Conservation (phyloP, 1,284 basidiomycete genomes). For the Quambalaria eucalypti region DNA sequence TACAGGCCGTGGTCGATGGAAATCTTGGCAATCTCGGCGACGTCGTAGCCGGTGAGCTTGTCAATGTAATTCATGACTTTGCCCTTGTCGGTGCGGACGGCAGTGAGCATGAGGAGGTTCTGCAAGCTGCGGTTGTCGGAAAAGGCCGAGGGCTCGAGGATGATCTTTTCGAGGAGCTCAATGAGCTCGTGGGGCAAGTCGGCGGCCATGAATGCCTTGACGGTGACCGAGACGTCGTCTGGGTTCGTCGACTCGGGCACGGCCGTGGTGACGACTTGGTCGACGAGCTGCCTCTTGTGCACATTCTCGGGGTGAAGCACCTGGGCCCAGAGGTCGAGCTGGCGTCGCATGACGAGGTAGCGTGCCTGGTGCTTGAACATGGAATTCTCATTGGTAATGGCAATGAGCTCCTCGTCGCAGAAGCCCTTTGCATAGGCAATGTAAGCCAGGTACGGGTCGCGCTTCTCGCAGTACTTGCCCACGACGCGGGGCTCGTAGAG, state of each 20-base stretch:
- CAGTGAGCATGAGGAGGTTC: constrained; percentile 87
- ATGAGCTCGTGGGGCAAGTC: constrained; percentile 96
- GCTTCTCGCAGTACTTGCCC: constrained; percentile 98
- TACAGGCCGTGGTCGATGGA: constrained; percentile 91
- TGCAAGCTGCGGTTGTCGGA: constrained; percentile 65
- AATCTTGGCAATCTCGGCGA: constrained; percentile 89
- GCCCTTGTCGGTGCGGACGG: constrained; percentile 94
- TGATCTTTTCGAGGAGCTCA: constrained; percentile 96
- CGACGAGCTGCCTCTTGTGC: constrained; percentile 84
- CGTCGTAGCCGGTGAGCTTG: constrained; percentile 90
- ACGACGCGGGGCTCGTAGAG: constrained; percentile 91
- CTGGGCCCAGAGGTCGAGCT: constrained; percentile 91
- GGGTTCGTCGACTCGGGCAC: constrained; percentile 95
- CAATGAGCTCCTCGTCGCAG: constrained; percentile 94
- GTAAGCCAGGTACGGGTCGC: constrained; percentile 96
- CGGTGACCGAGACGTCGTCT: constrained; percentile 94
- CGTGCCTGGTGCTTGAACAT: constrained; percentile 99
- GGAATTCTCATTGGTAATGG: constrained; percentile 96
- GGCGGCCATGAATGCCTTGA: constrained; percentile 96
- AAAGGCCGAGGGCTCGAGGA: constrained; percentile 93
- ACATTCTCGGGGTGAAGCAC: constrained; percentile 84
- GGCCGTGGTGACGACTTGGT: constrained; percentile 75
- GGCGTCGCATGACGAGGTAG: constrained; percentile 92
- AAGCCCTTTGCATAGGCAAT: constrained; percentile 99
- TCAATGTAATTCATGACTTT: constrained; percentile 98